These are phyloP conservation scores for Cinnamomum chago DNA, from an alignment of 164 flowering plant genomes.

Conservation along the genomic window DNA sequence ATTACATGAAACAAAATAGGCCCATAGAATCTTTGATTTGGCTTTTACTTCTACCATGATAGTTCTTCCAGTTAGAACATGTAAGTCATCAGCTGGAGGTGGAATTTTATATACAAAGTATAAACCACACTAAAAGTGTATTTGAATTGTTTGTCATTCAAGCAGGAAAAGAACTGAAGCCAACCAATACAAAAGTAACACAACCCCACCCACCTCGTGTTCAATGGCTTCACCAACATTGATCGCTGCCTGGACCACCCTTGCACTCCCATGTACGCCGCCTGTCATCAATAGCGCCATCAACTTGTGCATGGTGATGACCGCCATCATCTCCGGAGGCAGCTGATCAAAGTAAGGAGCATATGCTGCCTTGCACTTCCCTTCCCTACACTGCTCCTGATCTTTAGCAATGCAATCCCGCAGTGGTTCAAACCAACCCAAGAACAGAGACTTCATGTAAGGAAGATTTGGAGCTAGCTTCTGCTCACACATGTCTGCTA, in stretches of 20 bases:
- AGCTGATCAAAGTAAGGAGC: constrained; percentile 55
- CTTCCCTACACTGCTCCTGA: constrained; percentile 47
- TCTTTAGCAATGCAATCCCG: constrained; percentile 54
- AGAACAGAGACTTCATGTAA: constrained; percentile 83
- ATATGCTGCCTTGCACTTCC: constrained; percentile 41
- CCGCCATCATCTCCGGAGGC: constrained; percentile 92
- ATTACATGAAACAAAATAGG: no score
- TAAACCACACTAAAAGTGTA: background rate
- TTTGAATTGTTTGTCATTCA: background rate
- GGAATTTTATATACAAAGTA: background rate
- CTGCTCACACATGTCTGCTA: constrained; percentile 82
- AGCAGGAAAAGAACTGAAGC: background rate
- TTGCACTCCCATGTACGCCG: constrained; percentile 49
- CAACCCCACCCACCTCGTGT: constrained; percentile 64
- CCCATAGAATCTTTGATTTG: no score
- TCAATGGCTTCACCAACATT: constrained; percentile 85
- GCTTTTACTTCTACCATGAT: no score
- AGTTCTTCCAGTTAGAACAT: no score
- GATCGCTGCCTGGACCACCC: constrained; percentile 81
- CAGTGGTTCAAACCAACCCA: constrained; percentile 97
- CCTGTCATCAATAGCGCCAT: constrained; percentile 81
- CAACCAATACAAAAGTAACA: background rate
- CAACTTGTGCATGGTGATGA: constrained; percentile 95
- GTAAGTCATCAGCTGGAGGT: no score
- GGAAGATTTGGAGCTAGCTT: constrained; percentile 95